Evolutionary conservation across 2,329 filamentous ascomycete species (phyloP).

Genomic region (Penicillium sp.): DNA sequence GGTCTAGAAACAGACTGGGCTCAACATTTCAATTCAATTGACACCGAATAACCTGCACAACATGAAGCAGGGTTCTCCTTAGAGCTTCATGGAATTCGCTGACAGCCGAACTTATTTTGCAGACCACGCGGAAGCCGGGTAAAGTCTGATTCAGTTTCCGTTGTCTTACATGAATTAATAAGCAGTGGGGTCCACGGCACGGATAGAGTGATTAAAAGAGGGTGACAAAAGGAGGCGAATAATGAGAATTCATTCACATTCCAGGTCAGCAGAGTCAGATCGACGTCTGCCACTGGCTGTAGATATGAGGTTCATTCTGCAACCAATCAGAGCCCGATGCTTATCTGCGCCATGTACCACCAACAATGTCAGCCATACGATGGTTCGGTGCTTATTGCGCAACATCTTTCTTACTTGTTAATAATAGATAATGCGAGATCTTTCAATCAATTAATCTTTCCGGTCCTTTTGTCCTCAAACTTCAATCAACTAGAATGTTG

Average conservation of each 20-base stretch:
- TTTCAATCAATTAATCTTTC: background rate
- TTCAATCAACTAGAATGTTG: background rate
- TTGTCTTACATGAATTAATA: constrained; percentile 6
- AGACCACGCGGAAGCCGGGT: background rate
- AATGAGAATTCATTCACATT: constrained; percentile 13
- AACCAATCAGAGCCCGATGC: constrained; percentile 27
- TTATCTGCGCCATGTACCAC: constrained; percentile 15
- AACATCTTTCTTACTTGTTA: background rate
- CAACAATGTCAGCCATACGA: background rate
- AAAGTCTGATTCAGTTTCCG: background rate
- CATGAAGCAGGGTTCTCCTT: background rate
- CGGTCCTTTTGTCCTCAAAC: background rate
- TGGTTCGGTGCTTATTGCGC: background rate
- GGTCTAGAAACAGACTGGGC: background rate
- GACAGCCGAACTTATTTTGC: background rate
- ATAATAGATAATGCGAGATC: background rate
- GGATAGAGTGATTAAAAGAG: constrained; percentile 6
- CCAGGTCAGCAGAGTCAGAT: background rate
- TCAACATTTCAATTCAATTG: background rate
- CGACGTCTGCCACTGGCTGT: constrained; percentile 23
- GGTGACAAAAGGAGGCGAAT: constrained; percentile 19
- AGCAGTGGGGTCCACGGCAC: constrained; percentile 10
- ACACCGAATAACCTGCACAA: background rate
- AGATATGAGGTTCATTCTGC: constrained; percentile 26
- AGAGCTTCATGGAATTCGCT: background rate